phyloP scores from a whole-genome alignment of 441 rosid species.

The Gossypium gossypioides region DNA sequence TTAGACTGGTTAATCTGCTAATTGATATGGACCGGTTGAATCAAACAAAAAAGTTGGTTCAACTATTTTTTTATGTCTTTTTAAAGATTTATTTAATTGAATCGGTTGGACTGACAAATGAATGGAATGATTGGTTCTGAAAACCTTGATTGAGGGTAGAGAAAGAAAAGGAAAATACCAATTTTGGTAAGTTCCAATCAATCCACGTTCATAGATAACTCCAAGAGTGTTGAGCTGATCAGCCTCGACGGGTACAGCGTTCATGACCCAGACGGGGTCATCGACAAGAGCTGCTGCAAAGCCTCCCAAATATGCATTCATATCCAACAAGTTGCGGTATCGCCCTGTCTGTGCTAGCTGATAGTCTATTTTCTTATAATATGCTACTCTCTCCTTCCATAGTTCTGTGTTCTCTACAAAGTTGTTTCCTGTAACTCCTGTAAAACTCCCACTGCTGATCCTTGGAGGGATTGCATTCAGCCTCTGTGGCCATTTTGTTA shows the following conservation, averaged over 20 bases:
- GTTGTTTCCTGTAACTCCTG: constrained; percentile 28
- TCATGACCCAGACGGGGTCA: constrained; percentile 64
- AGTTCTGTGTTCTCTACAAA: constrained; percentile 32
- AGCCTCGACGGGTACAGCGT: constrained; percentile 45
- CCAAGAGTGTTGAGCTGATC: constrained; percentile 40
- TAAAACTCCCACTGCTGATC: constrained; percentile 26
- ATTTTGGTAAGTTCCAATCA: constrained; percentile 59
- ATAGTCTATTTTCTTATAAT: constrained; percentile 38
- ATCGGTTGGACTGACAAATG: no score
- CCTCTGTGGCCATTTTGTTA: constrained; percentile 52
- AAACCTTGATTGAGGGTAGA: neutral
- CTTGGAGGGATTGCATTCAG: constrained; percentile 46
- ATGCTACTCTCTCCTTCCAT: constrained; percentile 42
- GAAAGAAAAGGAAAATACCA: constrained; percentile 27
- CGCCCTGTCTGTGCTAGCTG: constrained; percentile 39
- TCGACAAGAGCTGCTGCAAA: constrained; percentile 43
- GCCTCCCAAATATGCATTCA: constrained; percentile 55
- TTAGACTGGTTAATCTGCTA: no score
- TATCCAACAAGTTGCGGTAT: constrained; percentile 54
- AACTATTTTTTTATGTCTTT: no score
- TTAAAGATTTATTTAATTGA: no score
- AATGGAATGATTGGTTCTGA: no score
- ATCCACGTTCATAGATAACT: constrained; percentile 54
- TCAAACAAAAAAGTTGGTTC: no score
- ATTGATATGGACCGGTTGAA: no score